A percentile compares a stretch with the other conserved stretches of the same genome.
These are phyloP conservation scores for Potentilla sterilis DNA, from an alignment of 306 rosid genomes.

Conservation along the genomic window DNA sequence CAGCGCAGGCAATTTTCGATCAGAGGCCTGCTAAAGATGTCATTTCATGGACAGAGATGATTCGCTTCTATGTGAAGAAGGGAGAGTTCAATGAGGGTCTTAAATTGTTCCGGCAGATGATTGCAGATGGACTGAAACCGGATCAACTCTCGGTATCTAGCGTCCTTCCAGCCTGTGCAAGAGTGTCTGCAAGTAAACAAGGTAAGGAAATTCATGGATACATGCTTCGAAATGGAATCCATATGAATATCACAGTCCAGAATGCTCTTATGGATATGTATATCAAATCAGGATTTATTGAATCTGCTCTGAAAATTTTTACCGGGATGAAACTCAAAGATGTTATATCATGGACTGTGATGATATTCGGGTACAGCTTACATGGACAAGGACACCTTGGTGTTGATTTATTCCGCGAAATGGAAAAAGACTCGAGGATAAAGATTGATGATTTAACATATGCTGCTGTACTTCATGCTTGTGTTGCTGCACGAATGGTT, in stretches of 20 bases:
- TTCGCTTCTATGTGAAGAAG: conserved; percentile 46
- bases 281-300: conserved; percentile 58
- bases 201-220: conserved; percentile 69
- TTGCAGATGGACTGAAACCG: conserved; percentile 44
- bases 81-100: conserved; percentile 66
- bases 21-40: conserved; percentile 51
- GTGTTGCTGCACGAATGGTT: conserved; percentile 48
- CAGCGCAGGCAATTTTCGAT: conserved; percentile 46
- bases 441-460: conserved; percentile 43
- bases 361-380: conserved; percentile 60
- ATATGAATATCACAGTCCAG: conserved; percentile 43
- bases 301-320: conserved; percentile 49
- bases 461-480: conserved; percentile 63
- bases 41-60: conserved; percentile 61
- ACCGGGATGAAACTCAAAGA: conserved; percentile 42
- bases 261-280: conserved; percentile 73
- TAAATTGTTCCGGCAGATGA: conserved; percentile 56
- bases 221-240: conserved; percentile 45
- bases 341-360: conserved; percentile 56
- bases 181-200: conserved; percentile 51
- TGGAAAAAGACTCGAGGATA: conserved; percentile 36
- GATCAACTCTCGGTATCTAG: conserved; percentile 46
- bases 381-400: conserved; percentile 60
- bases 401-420: conserved; percentile 42
- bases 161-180: conserved; percentile 71